A percentile compares a stretch with the other conserved stretches of the same genome.
Evolutionary conservation across 1,139 yeast genomes (phyloP).

Genomic region (Protomyces inouyei): DNA sequence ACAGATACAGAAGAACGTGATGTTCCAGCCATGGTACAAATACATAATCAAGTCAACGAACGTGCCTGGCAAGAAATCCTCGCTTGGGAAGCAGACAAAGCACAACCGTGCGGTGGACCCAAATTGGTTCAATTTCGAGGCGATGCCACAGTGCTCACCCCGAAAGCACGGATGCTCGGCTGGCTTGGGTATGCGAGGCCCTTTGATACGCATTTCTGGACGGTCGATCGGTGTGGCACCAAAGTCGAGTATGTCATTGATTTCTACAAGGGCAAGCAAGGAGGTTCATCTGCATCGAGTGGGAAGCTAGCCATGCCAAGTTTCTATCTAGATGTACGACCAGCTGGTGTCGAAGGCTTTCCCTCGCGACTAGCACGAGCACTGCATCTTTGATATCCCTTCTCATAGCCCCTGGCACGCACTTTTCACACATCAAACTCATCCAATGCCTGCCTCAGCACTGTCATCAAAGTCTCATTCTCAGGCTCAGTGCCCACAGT

Average conservation of each 20-base stretch:
- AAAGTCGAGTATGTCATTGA: constrained; percentile 88
- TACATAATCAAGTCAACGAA: constrained; percentile 91
- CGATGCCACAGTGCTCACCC: constrained; percentile 76
- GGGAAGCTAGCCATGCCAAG: constrained; percentile 20
- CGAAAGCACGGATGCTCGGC: constrained; percentile 76
- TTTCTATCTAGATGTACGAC: constrained; percentile 24
- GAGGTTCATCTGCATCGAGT: not conserved
- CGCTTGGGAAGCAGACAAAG: constrained; percentile 72
- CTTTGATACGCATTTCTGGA: constrained; percentile 96
- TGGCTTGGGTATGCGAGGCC: constrained; percentile 53
- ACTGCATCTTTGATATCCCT: not conserved
- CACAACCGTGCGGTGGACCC: constrained; percentile 76
- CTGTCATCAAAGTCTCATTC: constrained; percentile 52
- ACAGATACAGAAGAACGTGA: constrained; percentile 65
- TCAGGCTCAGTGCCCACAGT: constrained; percentile 82
- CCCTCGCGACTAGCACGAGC: constrained; percentile 11
- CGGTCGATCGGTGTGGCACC: constrained; percentile 78
- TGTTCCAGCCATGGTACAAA: constrained; percentile 87
- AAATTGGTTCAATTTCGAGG: constrained; percentile 83
- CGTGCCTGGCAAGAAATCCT: constrained; percentile 82
- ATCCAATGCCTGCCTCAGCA: constrained; percentile 10
- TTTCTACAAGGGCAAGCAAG: constrained; percentile 63
- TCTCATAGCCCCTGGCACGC: not conserved
- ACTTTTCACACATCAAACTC: not conserved
- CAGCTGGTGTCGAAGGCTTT: constrained; percentile 17